Conservation (phyloP, 2,329 filamentous ascomycete species). For the Talaromyces sp. region DNA sequence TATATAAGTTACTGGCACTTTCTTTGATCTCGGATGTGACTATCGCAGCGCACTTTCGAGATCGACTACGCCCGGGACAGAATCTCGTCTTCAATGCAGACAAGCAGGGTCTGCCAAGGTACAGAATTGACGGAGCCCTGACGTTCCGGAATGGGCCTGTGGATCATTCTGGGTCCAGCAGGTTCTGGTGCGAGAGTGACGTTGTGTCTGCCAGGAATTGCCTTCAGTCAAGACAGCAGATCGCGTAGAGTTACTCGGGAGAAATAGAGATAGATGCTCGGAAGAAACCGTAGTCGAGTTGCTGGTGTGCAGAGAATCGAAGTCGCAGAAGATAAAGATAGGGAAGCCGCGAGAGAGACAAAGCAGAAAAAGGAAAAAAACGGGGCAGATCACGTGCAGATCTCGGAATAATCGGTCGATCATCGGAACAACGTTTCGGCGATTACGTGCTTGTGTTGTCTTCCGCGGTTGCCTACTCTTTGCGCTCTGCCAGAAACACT, state of each 20-base stretch:
- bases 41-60: background rate
- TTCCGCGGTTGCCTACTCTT: background rate
- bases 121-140: constrained; percentile 3
- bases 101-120: background rate
- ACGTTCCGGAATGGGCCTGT: constrained; percentile 5
- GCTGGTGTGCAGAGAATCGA: background rate
- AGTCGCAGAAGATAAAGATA: background rate
- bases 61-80: background rate
- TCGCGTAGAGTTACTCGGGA: no score
- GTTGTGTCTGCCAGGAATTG: background rate
- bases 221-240: no score
- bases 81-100: background rate
- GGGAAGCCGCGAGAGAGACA: background rate
- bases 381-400: constrained; percentile 1
- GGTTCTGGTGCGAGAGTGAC: background rate
- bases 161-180: background rate
- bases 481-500: background rate
- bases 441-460: background rate
- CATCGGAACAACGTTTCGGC: constrained; percentile 6
- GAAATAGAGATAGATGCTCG: no score
- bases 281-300: background rate
- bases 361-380: background rate
- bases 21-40: background rate
- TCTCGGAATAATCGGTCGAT: background rate
- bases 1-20: background rate